Base-by-base conservation (phyloP, 805 yeast genomes). In the Spathaspora boniae region DNA sequence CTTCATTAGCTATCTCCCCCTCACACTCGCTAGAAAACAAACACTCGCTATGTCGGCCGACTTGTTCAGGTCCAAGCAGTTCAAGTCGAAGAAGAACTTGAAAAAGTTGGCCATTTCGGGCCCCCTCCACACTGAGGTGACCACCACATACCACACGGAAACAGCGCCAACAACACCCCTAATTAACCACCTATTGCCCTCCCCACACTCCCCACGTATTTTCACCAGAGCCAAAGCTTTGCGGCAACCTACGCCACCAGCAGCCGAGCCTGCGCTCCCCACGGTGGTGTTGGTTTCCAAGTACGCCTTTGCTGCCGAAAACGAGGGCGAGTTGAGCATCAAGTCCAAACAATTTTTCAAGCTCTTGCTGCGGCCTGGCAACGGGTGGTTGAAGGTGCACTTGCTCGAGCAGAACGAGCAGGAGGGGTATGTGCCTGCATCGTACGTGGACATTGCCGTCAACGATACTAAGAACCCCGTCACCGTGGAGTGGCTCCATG, bases 331-430 rank as follows among this genome's bases (percentile, higher is more conserved):
- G 34, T 40, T 66, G 18, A 40, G 51, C 7, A 50, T 62, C 4
- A 39, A 38, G 6, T 39, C 53, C 11, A 48, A 52, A 5, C 65
- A 61, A 9, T 57, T 54, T 41, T 45, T 64, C 23, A 56, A 56
- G 37, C 43, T 65, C 9, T 22, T 65, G 4, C 57, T 59, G 16
- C 47, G 64, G 19, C 60, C 58, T 3, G 70, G 68, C 2, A 61
- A 62, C 41, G 72, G 71, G 16, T 65, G 70, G 71, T 36, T 66
- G 17, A 38, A 47, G 25, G 70, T 65, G 3, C 56, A 56, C 37
- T 38, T 43, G 14, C 40, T 65, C 17, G 56, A 53, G 27, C 42
- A 50, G 9, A 40, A 38, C 7, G 45, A 41, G 21, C 30, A 38
- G 9, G 36, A 21, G 7, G 72, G 72, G 0, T 44, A 58, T 4